A percentile compares a stretch with the other conserved stretches of the same genome.
phyloP scores from a whole-genome alignment of 78 protist species.

The Tieghemostelium lacteum region DNA sequence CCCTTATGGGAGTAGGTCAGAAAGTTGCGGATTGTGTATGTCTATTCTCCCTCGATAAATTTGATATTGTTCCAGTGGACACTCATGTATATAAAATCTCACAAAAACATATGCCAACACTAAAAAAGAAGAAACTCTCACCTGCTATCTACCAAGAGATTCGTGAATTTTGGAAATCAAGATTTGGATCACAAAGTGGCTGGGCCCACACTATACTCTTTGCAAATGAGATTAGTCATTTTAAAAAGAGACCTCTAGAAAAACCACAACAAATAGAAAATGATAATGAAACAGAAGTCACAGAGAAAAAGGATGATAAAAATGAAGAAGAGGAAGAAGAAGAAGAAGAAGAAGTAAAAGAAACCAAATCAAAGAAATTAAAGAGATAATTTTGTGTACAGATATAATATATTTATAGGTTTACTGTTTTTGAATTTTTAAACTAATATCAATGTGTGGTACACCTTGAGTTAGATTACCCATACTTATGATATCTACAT shows the following conservation, averaged over 20 bases:
- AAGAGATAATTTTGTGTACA: no score
- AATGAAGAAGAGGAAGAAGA: not conserved
- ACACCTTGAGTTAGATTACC: slow-evolving; percentile 90
- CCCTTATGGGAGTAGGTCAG: slow-evolving; percentile 76
- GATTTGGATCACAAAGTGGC: slow-evolving; percentile 59
- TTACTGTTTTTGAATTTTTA: slow-evolving; percentile 84
- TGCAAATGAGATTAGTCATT: slow-evolving; percentile 70
- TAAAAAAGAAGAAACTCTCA: slow-evolving; percentile 41
- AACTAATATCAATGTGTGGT: slow-evolving; percentile 88
- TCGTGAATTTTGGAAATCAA: slow-evolving; percentile 25
- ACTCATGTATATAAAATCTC: slow-evolving; percentile 88
- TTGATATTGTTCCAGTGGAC: slow-evolving; percentile 86
- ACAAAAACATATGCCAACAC: slow-evolving; percentile 52
- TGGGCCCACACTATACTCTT: slow-evolving; percentile 80
- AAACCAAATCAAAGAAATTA: no score
- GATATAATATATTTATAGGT: not conserved
- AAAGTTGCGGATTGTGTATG: slow-evolving; percentile 95
- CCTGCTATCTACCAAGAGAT: slow-evolving; percentile 48
- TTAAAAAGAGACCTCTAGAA: slow-evolving; percentile 16
- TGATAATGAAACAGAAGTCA: not conserved
- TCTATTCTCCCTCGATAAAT: slow-evolving; percentile 84
- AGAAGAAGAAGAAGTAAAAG: not conserved
- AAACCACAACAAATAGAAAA: no score
- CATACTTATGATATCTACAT: slow-evolving; percentile 90
- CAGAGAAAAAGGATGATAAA: not conserved